phyloP scores from a whole-genome alignment of 1,284 basidiomycete genomes.

The Ganoderma sp. region DNA sequence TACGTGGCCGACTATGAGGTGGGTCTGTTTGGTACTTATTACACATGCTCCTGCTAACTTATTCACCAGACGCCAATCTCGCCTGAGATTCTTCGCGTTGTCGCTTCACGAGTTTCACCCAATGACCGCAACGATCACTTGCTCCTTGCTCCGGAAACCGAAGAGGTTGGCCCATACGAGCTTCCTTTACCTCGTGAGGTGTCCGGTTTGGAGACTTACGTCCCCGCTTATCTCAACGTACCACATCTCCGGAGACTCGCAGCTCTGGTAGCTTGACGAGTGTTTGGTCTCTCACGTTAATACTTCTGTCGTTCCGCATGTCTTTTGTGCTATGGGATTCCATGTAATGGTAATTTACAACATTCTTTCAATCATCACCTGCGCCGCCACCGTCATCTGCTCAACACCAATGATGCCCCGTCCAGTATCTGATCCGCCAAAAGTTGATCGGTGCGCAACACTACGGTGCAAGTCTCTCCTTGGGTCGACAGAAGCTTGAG shows the following conservation, averaged over 20 bases:
- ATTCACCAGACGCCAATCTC: constrained; percentile 85
- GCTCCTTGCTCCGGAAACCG: constrained; percentile 91
- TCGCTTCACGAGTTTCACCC: constrained; percentile 90
- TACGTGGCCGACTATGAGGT: constrained; percentile 99
- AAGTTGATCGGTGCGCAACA: constrained; percentile 31
- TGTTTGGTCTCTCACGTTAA: constrained; percentile 25
- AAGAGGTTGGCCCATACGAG: constrained; percentile 94
- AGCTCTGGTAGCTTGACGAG: constrained; percentile 72
- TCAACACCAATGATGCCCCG: constrained; percentile 29
- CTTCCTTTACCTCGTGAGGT: constrained; percentile 87
- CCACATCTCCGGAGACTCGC: constrained; percentile 83
- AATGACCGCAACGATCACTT: constrained; percentile 96
- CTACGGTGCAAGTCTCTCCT: constrained; percentile 16
- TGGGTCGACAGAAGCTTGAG: constrained; percentile 29
- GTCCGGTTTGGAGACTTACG: constrained; percentile 86
- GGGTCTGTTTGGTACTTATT: constrained; percentile 26
- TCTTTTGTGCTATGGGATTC: constrained; percentile 34
- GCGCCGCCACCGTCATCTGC: constrained; percentile 16
- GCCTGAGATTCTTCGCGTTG: constrained; percentile 94
- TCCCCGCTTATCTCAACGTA: constrained; percentile 85
- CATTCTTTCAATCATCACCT: constrained; percentile 23
- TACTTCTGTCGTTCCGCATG: constrained; percentile 39
- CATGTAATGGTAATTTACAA: constrained; percentile 35
- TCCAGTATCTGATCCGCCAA: constrained; percentile 35
- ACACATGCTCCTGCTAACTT: background rate